Conservation (phyloP, 306 rosid species). For the Elaeagnus macrophylla region DNA sequence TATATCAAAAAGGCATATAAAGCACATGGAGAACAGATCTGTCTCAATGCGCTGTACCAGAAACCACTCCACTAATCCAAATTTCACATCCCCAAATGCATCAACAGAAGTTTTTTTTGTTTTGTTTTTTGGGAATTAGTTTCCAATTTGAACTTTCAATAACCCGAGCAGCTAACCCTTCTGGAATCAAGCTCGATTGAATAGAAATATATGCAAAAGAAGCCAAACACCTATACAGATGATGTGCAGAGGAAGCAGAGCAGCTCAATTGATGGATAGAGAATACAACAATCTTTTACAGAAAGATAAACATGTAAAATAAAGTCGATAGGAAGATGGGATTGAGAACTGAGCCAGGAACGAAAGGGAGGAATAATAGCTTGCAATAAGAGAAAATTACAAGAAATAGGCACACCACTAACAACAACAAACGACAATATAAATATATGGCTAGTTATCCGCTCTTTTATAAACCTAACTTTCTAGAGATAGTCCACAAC, state of each 20-base stretch:
- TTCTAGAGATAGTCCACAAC: slow-evolving; percentile 7
- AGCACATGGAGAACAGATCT: slow-evolving; percentile 17
- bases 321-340: slow-evolving; percentile 3
- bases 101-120: not conserved
- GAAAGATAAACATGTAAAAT: not conserved
- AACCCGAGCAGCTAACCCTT: not conserved
- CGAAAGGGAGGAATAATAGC: slow-evolving; percentile 5
- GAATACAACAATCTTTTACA: not conserved
- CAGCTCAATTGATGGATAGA: slow-evolving; percentile 4
- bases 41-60: not conserved
- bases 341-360: not conserved
- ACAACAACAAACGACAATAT: slow-evolving; percentile 2
- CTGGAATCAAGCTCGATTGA: slow-evolving; percentile 14
- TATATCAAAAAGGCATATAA: not conserved
- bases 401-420: slow-evolving; percentile 28
- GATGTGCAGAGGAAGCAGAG: slow-evolving; percentile 14
- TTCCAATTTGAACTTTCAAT: not conserved
- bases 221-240: slow-evolving; percentile 4
- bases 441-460: slow-evolving; percentile 22
- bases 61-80: slow-evolving; percentile 1
- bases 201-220: not conserved
- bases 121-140: not conserved
- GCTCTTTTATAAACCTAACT: slow-evolving; percentile 19
- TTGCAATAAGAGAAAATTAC: slow-evolving; percentile 8
- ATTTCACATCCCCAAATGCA: slow-evolving; percentile 4